Evolutionary conservation across 176 grass and related monocot species (phyloP).

Genomic region (Saccharum spontaneum): DNA sequence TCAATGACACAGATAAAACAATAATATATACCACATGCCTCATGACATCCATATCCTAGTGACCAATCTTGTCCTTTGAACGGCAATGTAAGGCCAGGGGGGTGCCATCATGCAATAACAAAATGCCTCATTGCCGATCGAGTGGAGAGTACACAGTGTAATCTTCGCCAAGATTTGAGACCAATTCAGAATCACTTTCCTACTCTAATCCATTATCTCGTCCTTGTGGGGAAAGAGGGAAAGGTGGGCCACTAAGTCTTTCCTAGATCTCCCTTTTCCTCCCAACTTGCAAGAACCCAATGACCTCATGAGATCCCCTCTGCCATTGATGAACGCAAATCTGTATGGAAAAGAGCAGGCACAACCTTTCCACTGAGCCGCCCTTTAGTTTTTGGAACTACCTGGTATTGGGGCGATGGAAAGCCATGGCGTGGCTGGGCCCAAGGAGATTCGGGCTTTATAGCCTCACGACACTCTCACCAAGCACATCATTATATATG

Average conservation of each 20-base stretch:
- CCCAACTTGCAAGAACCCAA: conserved; percentile 45
- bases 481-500: conserved; percentile 47
- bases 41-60: conserved; percentile 3
- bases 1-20: conserved; percentile 5
- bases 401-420: conserved; percentile 46
- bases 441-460: conserved; percentile 59
- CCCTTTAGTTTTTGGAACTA: conserved; percentile 61
- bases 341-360: conserved; percentile 58
- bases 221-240: conserved; percentile 24
- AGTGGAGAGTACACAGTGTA: conserved; percentile 57
- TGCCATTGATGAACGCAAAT: conserved; percentile 50
- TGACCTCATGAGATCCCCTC: conserved; percentile 50
- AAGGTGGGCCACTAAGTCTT: conserved; percentile 46
- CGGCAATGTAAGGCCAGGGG: background rate
- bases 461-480: conserved; percentile 36
- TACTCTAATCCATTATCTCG: conserved; percentile 37
- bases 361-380: conserved; percentile 50
- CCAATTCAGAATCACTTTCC: conserved; percentile 44
- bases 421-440: conserved; percentile 41
- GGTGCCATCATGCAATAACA: conserved; percentile 41
- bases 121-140: conserved; percentile 29
- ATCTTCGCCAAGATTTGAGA: conserved; percentile 57
- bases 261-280: conserved; percentile 44
- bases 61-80: conserved; percentile 16
- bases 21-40: conserved; percentile 6